Evolutionary conservation across 2,329 filamentous ascomycete species (phyloP).

Genomic region (Xylariaceae sp.): DNA sequence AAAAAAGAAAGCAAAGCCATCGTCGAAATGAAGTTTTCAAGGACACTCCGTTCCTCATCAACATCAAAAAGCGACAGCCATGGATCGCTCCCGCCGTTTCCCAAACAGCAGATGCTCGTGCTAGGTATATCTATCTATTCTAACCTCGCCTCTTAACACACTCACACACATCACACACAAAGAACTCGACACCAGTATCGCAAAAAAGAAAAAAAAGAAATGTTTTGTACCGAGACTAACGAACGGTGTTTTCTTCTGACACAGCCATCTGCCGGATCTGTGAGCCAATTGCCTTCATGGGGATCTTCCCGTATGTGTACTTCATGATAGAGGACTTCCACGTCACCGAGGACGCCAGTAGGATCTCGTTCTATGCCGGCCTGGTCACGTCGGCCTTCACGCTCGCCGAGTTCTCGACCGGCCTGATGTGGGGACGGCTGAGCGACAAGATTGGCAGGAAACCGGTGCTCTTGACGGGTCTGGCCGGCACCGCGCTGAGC

Average conservation of each 20-base stretch:
- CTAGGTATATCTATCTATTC: slow-evolving; percentile 30
- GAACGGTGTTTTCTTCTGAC: slow-evolving; percentile 2
- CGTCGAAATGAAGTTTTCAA: slow-evolving; percentile 25
- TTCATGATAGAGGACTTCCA: slow-evolving; percentile 94
- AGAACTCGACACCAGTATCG: too few species aligned
- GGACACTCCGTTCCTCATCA: slow-evolving; percentile 19
- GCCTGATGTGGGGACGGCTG: slow-evolving; percentile 86
- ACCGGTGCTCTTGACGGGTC: slow-evolving; percentile 82
- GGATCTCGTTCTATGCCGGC: slow-evolving; percentile 87
- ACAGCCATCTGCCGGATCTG: slow-evolving; percentile 89
- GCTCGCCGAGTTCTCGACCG: slow-evolving; percentile 88
- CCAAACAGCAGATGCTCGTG: slow-evolving; percentile 35
- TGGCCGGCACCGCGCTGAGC: slow-evolving; percentile 85
- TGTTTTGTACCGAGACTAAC: slow-evolving; percentile 6
- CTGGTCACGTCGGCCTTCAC: slow-evolving; percentile 97
- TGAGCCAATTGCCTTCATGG: slow-evolving; percentile 99
- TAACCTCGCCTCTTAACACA: background rate
- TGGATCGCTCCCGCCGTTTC: slow-evolving; percentile 32
- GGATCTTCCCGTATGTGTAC: slow-evolving; percentile 97
- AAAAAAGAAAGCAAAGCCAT: too few species aligned
- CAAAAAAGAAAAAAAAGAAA: too few species aligned
- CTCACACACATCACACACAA: too few species aligned
- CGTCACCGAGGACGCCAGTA: slow-evolving; percentile 69
- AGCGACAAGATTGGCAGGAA: slow-evolving; percentile 92
- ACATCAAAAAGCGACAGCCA: slow-evolving; percentile 14